Conservation (phyloP, 352 stramenopile genomes). For the Phytophthora nicotianae region DNA sequence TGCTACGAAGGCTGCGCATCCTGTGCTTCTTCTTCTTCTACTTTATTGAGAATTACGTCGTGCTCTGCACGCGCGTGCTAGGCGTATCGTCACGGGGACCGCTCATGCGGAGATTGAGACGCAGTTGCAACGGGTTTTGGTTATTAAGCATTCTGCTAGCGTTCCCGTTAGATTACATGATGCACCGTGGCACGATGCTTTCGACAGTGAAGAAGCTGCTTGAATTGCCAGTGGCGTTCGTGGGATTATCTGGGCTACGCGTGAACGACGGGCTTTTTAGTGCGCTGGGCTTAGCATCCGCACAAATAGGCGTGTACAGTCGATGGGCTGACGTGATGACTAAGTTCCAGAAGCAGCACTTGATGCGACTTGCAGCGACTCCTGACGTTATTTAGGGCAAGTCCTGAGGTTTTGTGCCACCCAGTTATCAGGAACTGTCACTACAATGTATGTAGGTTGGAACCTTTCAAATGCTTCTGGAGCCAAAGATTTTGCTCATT, state of each 20-base stretch:
- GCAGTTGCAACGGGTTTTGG: constrained; percentile 59
- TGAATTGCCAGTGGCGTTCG: constrained; percentile 58
- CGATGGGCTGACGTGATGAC: constrained; percentile 53
- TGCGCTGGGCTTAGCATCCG: constrained; percentile 48
- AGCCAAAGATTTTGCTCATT: not conserved
- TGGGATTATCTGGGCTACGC: constrained; percentile 46
- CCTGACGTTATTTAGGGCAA: constrained; percentile 26
- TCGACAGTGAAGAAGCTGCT: constrained; percentile 59
- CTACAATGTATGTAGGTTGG: too few species aligned
- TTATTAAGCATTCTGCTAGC: constrained; percentile 62
- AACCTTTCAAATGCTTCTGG: not conserved
- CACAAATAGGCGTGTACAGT: constrained; percentile 50
- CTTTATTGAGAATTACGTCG: constrained; percentile 66
- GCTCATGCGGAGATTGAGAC: constrained; percentile 40
- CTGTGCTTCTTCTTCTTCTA: constrained; percentile 74
- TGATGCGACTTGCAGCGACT: constrained; percentile 18
- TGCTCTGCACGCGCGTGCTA: constrained; percentile 51
- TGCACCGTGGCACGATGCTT: constrained; percentile 38
- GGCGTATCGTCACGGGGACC: constrained; percentile 38
- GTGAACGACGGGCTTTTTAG: constrained; percentile 62
- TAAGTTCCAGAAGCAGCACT: constrained; percentile 37
- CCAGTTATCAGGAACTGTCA: not conserved
- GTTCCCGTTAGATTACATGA: constrained; percentile 51
- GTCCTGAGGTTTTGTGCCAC: not conserved
- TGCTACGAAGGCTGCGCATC: constrained; percentile 52